Conservation (phyloP, 140 eudicot genomes). For the Bidens hawaiensis region DNA sequence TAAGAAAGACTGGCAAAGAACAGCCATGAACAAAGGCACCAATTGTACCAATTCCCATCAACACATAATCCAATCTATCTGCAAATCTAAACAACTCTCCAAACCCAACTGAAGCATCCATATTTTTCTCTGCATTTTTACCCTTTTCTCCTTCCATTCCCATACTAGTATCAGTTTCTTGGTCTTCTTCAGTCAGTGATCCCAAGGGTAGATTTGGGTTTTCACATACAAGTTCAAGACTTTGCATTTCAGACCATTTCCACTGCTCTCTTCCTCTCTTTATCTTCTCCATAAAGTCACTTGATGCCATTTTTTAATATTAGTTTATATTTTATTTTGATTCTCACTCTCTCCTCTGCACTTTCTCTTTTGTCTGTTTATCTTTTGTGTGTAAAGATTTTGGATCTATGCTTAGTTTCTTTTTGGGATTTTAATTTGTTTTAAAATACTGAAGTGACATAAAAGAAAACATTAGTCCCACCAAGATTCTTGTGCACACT, state of each 20-base stretch:
- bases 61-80: constrained; percentile 58
- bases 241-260: too few species aligned
- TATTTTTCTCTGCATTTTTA: too few species aligned
- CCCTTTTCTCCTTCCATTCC: too few species aligned
- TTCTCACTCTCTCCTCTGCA: constrained; percentile 4
- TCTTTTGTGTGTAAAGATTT: constrained; percentile 26
- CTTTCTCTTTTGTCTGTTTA: constrained; percentile 32
- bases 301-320: too few species aligned
- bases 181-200: too few species aligned
- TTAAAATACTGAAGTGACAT: not conserved
- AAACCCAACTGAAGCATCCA: constrained; percentile 56
- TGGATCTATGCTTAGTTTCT: constrained; percentile 14
- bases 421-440: not conserved
- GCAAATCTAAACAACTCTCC: constrained; percentile 74
- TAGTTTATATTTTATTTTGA: too few species aligned
- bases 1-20: constrained; percentile 70
- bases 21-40: constrained; percentile 92
- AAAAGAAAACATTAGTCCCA: constrained; percentile 18
- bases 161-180: too few species aligned
- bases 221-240: too few species aligned
- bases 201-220: too few species aligned
- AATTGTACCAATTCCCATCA: constrained; percentile 65
- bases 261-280: too few species aligned
- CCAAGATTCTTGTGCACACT: constrained; percentile 22
- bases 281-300: too few species aligned